Evolutionary conservation across 768 basidiomycete species (phyloP), one percentile per base, ranked within the genome.

Genomic region (Termitomyces sp.): DNA sequence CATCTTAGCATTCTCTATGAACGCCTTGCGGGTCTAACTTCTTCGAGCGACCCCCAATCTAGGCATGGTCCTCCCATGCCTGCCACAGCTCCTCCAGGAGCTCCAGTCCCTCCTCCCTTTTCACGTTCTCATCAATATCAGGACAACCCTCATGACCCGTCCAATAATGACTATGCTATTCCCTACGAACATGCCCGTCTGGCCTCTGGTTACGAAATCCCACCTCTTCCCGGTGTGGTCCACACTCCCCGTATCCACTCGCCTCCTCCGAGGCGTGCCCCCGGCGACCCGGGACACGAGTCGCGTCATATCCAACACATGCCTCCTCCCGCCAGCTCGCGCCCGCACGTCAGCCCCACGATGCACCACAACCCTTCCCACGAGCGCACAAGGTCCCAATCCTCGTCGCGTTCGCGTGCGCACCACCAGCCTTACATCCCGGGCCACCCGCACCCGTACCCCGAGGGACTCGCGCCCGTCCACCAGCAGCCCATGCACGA

Each of bases 1-100:
- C 21, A 55, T 56, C 50, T 51, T 61, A 73, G 89, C 52, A 83
- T 92, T 43, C 73, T 92, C 54, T 92, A 92, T 66, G 90, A 92
- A 70, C 85, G 89, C 52, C 75, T 92, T 10, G 79, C 84, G 50
- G 75, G 76, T 40, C 74, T 83, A 21, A 81, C 85, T 21, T 79
- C 83, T 43, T 81, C 83, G 1, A 82, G 80, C 56, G 79, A 77
- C 60, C 54, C 73, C 33, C 77, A 76, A 38, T 75, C 73, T 60
- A 76, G 78, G 47, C 68, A 67, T 58, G 55, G 66, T 26, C 66
- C 69, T 33, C 69, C 70, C 23, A 67, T 68, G 21, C 60, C 68
- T 19, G 66, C 75, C 48, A 62, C 65, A 50, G 48, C 69, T 5
- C 73, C 66, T 40, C 70, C 73, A 19, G 73, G 69, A 3, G 63